Evolutionary conservation across 345 rosid species (phyloP).

Genomic region (Bretschneidera sinensis): DNA sequence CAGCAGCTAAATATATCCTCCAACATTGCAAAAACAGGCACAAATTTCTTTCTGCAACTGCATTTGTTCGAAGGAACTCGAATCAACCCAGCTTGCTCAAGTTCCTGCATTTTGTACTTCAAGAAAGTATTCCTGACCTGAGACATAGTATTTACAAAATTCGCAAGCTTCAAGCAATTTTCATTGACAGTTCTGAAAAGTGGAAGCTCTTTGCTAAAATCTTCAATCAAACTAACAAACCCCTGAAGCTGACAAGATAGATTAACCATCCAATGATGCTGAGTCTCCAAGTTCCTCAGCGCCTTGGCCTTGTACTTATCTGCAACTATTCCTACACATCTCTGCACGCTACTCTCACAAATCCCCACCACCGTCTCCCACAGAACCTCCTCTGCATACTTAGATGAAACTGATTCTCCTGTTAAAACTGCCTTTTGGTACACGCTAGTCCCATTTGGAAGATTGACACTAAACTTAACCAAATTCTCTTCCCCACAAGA

Average conservation of each 20-base stretch:
- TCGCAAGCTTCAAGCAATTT: slow-evolving; percentile 45
- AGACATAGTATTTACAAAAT: slow-evolving; percentile 39
- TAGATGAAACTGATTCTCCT: slow-evolving; percentile 35
- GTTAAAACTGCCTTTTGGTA: slow-evolving; percentile 32
- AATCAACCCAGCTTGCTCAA: slow-evolving; percentile 35
- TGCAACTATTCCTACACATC: slow-evolving; percentile 49
- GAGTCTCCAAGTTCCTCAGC: slow-evolving; percentile 51
- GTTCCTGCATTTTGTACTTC: slow-evolving; percentile 40
- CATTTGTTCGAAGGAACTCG: slow-evolving; percentile 38
- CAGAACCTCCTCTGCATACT: slow-evolving; percentile 47
- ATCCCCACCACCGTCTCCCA: slow-evolving; percentile 41
- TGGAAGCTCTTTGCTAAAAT: slow-evolving; percentile 43
- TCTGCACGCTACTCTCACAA: slow-evolving; percentile 34
- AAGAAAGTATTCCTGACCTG: slow-evolving; percentile 43
- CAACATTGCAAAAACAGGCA: slow-evolving; percentile 33
- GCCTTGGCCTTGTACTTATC: slow-evolving; percentile 44
- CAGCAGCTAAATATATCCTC: slow-evolving; percentile 44
- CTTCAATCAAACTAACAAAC: slow-evolving; percentile 42
- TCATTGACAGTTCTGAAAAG: slow-evolving; percentile 37
- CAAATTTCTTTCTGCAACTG: slow-evolving; percentile 26
- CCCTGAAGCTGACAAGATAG: slow-evolving; percentile 56
- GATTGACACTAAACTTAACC: slow-evolving; percentile 41
- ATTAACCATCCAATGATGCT: slow-evolving; percentile 55
- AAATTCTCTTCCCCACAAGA: slow-evolving; percentile 31
- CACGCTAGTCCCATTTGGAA: slow-evolving; percentile 48